Percentiles rank a stretch among this genome's conserved stretches.
Evolutionary conservation across 345 rosid species (phyloP).

Genomic region (Eucalyptus regnans): DNA sequence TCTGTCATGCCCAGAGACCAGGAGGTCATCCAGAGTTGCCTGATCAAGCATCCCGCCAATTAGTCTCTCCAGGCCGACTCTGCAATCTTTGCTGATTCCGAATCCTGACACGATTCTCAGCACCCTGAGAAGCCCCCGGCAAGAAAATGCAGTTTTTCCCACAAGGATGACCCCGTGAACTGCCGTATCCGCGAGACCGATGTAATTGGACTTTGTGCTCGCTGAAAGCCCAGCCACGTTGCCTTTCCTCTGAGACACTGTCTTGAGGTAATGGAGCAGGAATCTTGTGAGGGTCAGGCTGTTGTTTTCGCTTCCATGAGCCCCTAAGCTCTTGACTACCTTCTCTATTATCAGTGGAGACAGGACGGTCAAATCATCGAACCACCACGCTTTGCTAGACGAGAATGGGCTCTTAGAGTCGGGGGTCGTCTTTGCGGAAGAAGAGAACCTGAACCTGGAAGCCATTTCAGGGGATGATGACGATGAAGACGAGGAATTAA

Average conservation of each 20-base stretch:
- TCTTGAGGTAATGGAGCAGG: constrained; percentile 62
- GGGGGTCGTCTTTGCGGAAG: constrained; percentile 18
- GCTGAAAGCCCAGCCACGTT: background rate
- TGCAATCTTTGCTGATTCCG: constrained; percentile 40
- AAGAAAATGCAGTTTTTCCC: constrained; percentile 36
- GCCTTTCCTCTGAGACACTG: constrained; percentile 5
- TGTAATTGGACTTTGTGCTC: constrained; percentile 10
- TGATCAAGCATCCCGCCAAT: constrained; percentile 59
- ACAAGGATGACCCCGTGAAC: constrained; percentile 36
- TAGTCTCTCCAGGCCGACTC: constrained; percentile 42
- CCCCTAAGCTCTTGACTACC: constrained; percentile 35
- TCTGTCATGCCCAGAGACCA: constrained; percentile 31
- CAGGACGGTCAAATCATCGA: constrained; percentile 38
- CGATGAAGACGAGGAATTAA: constrained; percentile 24
- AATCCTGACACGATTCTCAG: constrained; percentile 36
- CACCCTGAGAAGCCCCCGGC: constrained; percentile 56
- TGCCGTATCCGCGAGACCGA: constrained; percentile 44
- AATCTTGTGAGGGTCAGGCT: constrained; percentile 58
- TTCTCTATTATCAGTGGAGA: constrained; percentile 37
- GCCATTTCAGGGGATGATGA: constrained; percentile 44
- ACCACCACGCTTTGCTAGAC: constrained; percentile 64
- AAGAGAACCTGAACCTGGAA: constrained; percentile 28
- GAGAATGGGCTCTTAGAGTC: constrained; percentile 10
- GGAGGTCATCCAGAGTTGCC: constrained; percentile 67
- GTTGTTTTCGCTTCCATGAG: constrained; percentile 27